Percentiles rank a stretch among this genome's conserved stretches.
Conservation (phyloP, 495 filamentous ascomycete genomes). For the Podospora fimiseda region DNA sequence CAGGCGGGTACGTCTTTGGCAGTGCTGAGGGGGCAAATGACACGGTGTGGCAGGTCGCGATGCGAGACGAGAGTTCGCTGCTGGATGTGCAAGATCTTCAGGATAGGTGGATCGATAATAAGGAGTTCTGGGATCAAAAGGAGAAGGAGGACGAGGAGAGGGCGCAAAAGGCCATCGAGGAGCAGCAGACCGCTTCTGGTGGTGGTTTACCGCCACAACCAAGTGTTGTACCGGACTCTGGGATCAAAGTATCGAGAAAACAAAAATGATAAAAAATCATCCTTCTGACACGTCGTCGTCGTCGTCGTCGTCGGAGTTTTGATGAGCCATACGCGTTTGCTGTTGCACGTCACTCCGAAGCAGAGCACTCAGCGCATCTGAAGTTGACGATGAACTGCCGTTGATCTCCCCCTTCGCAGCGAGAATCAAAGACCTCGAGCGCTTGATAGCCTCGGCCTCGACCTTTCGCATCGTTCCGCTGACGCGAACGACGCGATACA, state of each 20-base stretch:
- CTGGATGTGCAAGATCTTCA: constrained; percentile 85
- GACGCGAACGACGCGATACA: constrained; percentile 84
- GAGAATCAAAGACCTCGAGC: constrained; percentile 65
- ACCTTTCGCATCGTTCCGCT: constrained; percentile 89
- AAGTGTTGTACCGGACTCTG: constrained; percentile 9
- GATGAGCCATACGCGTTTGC: constrained; percentile 35
- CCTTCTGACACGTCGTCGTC: constrained; percentile 37
- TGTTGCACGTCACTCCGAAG: constrained; percentile 27
- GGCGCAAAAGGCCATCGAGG: constrained; percentile 27
- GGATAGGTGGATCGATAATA: constrained; percentile 87
- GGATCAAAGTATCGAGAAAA: constrained; percentile 26
- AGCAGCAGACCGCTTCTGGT: constrained; percentile 4
- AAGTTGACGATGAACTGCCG: constrained; percentile 24
- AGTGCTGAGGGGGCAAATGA: constrained; percentile 88
- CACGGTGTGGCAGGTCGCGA: constrained; percentile 87
- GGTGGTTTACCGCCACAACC: constrained; percentile 4
- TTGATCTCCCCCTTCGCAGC: constrained; percentile 46
- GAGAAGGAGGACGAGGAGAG: constrained; percentile 69
- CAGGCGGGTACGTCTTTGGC: constrained; percentile 89
- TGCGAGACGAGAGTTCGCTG: constrained; percentile 72
- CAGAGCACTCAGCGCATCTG: constrained; percentile 35
- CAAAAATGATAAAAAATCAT: constrained; percentile 19
- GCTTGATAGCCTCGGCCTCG: constrained; percentile 78
- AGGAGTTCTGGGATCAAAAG: constrained; percentile 77
- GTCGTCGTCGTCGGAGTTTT: constrained; percentile 35